Percentiles rank a stretch among this genome's conserved stretches.
Evolutionary conservation across 2,329 filamentous ascomycete genomes (phyloP).

Genomic region (Zasmidium angulare): DNA sequence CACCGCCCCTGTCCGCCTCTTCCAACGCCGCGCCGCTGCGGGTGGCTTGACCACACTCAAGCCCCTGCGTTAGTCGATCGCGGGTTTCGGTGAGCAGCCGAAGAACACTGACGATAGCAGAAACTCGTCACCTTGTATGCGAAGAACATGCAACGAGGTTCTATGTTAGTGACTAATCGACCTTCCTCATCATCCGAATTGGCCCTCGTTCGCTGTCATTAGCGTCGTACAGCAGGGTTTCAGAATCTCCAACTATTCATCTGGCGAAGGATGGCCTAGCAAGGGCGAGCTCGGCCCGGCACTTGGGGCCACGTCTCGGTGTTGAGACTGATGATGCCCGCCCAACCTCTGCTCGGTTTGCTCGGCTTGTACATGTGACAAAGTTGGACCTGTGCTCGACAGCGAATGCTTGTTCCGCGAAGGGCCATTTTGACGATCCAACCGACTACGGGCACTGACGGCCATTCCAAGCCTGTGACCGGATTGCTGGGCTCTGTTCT

Average conservation of each 20-base stretch:
- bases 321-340: neutral
- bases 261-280: neutral
- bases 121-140: no score
- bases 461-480: neutral
- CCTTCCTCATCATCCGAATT: no score
- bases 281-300: neutral
- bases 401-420: neutral
- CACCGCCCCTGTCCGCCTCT: neutral
- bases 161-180: no score
- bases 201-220: no score
- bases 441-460: no score
- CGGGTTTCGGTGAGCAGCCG: no score
- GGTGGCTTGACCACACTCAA: neutral
- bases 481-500: neutral
- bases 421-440: neutral
- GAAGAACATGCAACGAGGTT: no score
- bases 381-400: neutral
- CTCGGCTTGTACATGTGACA: no score
- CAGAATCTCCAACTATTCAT: neutral
- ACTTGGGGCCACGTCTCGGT: neutral
- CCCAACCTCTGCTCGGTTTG: neutral
- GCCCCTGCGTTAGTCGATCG: neutral
- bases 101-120: no score
- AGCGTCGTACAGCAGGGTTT: no score
- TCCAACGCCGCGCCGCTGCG: neutral